Percentiles rank a stretch among this genome's conserved stretches.
These are phyloP conservation scores for Yarrowia sp. DNA, from an alignment of 805 yeast genomes.

Conservation along the genomic window DNA sequence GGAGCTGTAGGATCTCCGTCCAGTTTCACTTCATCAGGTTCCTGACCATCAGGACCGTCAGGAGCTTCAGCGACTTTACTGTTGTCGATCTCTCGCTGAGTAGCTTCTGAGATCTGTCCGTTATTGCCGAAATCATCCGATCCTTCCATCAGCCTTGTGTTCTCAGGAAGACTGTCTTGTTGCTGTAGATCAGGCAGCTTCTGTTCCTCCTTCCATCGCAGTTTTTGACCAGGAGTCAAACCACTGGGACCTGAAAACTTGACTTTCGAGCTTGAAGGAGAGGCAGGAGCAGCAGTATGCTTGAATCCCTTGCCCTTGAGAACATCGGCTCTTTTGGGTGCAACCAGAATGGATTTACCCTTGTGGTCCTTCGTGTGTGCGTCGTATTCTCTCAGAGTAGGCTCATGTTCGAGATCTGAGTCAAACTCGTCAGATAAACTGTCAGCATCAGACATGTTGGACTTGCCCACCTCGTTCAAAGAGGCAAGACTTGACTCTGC, in stretches of 20 bases:
- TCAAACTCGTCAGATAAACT: slow-evolving; percentile 26
- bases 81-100: not conserved
- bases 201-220: slow-evolving; percentile 10
- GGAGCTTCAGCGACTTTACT: slow-evolving; percentile 17
- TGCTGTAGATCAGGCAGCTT: not conserved
- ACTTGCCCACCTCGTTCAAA: not conserved
- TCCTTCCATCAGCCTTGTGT: not conserved
- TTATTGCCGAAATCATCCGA: slow-evolving; percentile 8
- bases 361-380: not conserved
- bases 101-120: not conserved
- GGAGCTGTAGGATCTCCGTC: slow-evolving; percentile 24
- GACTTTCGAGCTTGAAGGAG: slow-evolving; percentile 5
- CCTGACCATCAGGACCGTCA: slow-evolving; percentile 9
- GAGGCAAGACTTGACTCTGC: slow-evolving; percentile 19
- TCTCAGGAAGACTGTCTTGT: slow-evolving; percentile 6
- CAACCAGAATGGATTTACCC: slow-evolving; percentile 6
- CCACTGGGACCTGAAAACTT: slow-evolving; percentile 10
- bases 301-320: slow-evolving; percentile 13
- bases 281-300: not conserved
- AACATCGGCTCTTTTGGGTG: slow-evolving; percentile 9
- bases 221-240: slow-evolving; percentile 10
- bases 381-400: slow-evolving; percentile 7
- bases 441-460: not conserved
- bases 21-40: not conserved
- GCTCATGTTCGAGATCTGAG: not conserved